Base-by-base conservation (phyloP, 1,284 basidiomycete species). In the Neonothopanus nambi region DNA sequence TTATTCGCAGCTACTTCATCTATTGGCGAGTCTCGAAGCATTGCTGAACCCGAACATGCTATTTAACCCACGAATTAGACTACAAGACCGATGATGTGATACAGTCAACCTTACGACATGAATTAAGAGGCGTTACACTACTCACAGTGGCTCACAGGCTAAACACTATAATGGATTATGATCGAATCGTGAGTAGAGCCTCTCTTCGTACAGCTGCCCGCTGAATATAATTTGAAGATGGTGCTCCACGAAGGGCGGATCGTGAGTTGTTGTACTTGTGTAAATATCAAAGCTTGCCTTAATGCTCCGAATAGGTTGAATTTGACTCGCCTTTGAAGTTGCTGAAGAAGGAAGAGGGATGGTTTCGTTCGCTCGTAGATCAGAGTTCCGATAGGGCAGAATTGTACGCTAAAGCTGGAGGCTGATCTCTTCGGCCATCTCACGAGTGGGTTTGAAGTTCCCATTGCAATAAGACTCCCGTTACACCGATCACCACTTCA, bases 401-500 rank as follows among this genome's bases (percentile, higher is more conserved):
- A 35, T 57, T 74, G 48, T 66, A 69, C 39, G 66, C 61, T 6
- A 46, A 53, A 45, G 39, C 54, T 26, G 42, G 28, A 26, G n/a
- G 35, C 26, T 17, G n/a, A 24, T 9, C 1, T 18, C 23, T 42
- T 17, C 33, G 8, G 44, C 24, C 20, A 12, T 33, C n/a, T n/a
- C n/a, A n/a, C n/a, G n/a, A n/a, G n/a, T n/a, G n/a, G n/a, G n/a
- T n/a, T n/a, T n/a, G n/a, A n/a, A n/a, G 11, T 18, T 13, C 3
- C 21, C 8, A 43, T 11, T 20, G 28, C n/a, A 2, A 20, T 35
- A 15, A 33, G 39, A 11, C 15, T 37, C 26, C 13, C 28, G 15
- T 20, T 21, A 5, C 38, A 21, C 11, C 13, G 15, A 90, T 74
- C 72, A 91, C 88, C 88, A 91, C 70, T 90, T 91, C 40, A 72